phyloP scores from a whole-genome alignment of 2,329 filamentous ascomycete species.

The Phyllosticta citriasiana region DNA sequence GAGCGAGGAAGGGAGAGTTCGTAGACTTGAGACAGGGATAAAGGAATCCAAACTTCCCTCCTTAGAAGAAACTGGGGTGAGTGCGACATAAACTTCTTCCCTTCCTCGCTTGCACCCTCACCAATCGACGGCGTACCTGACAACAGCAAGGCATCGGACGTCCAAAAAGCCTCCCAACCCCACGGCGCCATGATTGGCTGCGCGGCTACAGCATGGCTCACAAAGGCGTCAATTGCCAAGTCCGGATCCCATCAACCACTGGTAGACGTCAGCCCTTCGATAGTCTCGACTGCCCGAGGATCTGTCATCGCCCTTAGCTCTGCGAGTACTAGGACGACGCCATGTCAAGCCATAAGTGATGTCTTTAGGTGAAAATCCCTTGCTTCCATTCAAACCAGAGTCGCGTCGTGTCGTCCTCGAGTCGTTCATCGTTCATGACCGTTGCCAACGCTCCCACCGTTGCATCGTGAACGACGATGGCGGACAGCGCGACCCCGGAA shows the following conservation, averaged over 20 bases:
- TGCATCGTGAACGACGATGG: background rate
- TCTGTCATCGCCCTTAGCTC: background rate
- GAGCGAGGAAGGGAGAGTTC: background rate
- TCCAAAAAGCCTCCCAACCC: background rate
- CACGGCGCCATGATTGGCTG: background rate
- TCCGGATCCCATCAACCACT: background rate
- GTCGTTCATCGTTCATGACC: background rate
- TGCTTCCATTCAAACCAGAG: background rate
- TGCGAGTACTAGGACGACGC: background rate
- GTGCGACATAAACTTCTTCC: background rate
- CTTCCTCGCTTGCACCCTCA: background rate
- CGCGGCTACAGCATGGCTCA: background rate
- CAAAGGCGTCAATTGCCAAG: background rate
- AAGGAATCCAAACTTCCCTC: background rate
- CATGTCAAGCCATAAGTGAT: background rate
- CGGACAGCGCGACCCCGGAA: background rate
- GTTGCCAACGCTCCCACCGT: background rate
- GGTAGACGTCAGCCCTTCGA: background rate
- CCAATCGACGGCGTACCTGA: background rate
- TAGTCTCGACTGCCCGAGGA: background rate
- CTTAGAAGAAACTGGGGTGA: background rate
- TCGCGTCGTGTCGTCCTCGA: background rate
- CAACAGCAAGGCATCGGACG: background rate
- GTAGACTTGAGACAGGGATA: background rate
- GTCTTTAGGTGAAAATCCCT: background rate